Percentiles rank a stretch among this genome's conserved stretches.
phyloP scores from a whole-genome alignment of 495 filamentous ascomycete genomes.

The Podospora anserina region DNA sequence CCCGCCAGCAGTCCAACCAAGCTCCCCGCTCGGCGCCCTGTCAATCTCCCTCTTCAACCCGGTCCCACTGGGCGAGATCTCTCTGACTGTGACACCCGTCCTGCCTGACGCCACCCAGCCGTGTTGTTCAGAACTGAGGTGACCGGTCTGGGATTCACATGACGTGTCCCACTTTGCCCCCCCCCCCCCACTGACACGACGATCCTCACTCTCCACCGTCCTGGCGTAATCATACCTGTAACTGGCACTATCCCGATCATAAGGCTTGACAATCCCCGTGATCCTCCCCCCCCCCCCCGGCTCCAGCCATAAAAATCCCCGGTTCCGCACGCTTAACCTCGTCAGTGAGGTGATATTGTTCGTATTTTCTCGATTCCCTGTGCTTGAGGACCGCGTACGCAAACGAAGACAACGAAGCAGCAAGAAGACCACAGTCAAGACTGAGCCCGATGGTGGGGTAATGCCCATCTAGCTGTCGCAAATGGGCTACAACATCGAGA shows the following conservation, averaged over 20 bases:
- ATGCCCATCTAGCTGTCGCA: slow-evolving; percentile 35
- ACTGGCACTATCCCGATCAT: slow-evolving; percentile 1
- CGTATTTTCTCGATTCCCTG: slow-evolving; percentile 41
- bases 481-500: slow-evolving; percentile 44
- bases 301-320: background rate
- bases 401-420: slow-evolving; percentile 19
- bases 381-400: slow-evolving; percentile 41
- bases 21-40: slow-evolving; percentile 37
- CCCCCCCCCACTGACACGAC: background rate
- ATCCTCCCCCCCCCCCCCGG: background rate
- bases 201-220: slow-evolving; percentile 9
- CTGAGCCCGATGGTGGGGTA: slow-evolving; percentile 43
- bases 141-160: background rate
- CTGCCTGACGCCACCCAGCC: background rate
- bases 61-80: background rate
- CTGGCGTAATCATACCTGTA: slow-evolving; percentile 21
- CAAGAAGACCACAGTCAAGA: slow-evolving; percentile 37
- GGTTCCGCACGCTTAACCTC: slow-evolving; percentile 24
- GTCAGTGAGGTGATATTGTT: slow-evolving; percentile 41
- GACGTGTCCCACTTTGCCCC: background rate
- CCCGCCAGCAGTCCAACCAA: slow-evolving; percentile 33
- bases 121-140: background rate
- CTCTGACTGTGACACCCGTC: background rate
- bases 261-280: background rate
- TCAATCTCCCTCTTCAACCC: slow-evolving; percentile 33